Percentiles rank a stretch among this genome's conserved stretches.
phyloP scores from a whole-genome alignment of 2,329 filamentous ascomycete species.

The Fusarium sp. region DNA sequence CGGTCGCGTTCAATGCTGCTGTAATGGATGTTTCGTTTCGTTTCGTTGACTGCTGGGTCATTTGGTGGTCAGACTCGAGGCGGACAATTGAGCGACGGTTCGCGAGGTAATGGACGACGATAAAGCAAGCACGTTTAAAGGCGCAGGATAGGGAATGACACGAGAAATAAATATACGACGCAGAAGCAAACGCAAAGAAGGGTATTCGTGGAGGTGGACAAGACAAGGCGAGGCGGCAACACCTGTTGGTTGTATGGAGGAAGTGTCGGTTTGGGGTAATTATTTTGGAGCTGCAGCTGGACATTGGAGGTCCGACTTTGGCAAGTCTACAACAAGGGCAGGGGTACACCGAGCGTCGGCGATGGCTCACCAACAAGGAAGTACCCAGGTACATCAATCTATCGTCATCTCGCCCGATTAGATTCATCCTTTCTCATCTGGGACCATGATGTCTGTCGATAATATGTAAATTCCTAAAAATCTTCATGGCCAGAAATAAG shows the following conservation, averaged over 20 bases:
- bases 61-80: conserved; percentile 29
- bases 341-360: conserved; percentile 33
- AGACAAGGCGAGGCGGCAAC: conserved; percentile 25
- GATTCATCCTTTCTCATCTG: background rate
- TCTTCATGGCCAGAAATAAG: background rate
- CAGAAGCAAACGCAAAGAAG: conserved; percentile 15
- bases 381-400: conserved; percentile 20
- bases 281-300: conserved; percentile 37
- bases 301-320: conserved; percentile 14
- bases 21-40: conserved; percentile 32
- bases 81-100: conserved; percentile 1
- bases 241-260: conserved; percentile 35
- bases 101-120: conserved; percentile 2
- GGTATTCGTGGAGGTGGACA: conserved; percentile 1
- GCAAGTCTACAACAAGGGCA: background rate
- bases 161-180: conserved; percentile 15
- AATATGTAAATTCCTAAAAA: background rate
- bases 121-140: background rate
- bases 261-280: conserved; percentile 40
- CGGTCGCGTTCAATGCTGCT: conserved; percentile 3
- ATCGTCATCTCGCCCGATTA: background rate
- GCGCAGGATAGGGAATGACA: conserved; percentile 9
- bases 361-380: background rate
- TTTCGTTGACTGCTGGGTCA: conserved; percentile 16
- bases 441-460: background rate